These are phyloP conservation scores for Ceratocystis lukuohia DNA, from an alignment of 2,329 filamentous ascomycete species.

Conservation along the genomic window DNA sequence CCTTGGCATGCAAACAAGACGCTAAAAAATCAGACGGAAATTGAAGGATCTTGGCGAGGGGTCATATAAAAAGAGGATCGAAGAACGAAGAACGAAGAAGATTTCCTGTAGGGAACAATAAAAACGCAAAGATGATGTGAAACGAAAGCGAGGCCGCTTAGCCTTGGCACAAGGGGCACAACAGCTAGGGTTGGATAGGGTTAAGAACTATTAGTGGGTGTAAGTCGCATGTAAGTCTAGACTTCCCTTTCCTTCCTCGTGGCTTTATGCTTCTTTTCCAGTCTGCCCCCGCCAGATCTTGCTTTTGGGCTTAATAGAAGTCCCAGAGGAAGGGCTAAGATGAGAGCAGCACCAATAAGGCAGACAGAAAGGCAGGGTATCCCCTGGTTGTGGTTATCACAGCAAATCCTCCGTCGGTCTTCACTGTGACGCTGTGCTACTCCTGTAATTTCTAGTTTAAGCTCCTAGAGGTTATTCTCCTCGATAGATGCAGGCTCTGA, in stretches of 20 bases:
- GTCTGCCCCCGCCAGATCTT: too few species aligned
- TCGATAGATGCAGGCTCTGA: not conserved
- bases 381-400: not conserved
- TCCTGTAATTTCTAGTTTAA: not conserved
- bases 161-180: not conserved
- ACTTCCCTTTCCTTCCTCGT: too few species aligned
- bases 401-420: not conserved
- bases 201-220: not conserved
- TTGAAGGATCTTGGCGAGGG: not conserved
- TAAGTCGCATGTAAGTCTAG: not conserved
- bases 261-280: too few species aligned
- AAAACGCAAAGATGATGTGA: not conserved
- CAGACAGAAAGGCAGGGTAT: not conserved
- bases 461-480: not conserved
- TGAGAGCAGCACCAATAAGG: not conserved
- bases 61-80: not conserved
- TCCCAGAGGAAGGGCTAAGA: not conserved
- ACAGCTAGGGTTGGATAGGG: not conserved
- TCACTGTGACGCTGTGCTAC: not conserved
- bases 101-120: not conserved
- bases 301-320: not conserved
- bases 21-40: constrained; percentile 1
- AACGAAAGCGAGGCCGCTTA: not conserved
- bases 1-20: not conserved
- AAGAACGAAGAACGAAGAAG: not conserved